Base-by-base conservation (phyloP, 495 filamentous ascomycete genomes). In the Cryomyces antarcticus region DNA sequence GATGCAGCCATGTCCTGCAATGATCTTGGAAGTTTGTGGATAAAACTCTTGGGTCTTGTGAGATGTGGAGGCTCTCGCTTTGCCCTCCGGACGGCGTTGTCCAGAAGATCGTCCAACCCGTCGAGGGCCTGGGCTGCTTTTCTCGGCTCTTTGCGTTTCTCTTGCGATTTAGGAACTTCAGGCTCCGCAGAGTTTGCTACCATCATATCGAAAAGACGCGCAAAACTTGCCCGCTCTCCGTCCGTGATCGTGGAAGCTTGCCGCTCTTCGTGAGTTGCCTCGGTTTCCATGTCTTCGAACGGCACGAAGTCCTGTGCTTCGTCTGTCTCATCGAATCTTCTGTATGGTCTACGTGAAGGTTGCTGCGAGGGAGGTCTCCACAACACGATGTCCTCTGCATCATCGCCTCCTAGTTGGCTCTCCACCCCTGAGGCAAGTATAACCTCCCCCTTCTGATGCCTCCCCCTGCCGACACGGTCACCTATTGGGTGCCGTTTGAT, bases 191-290 rank as follows among this genome's bases (percentile, higher is more conserved):
- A 24, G 2, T 2, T 24, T 24, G 17, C 17, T 24, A 24, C 17
- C 38, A 39, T 59, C 17, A 77, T 66, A 6, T 60, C 58, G 46
- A 78, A 75, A 45, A 80, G 75, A 41, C 62, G 61, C 37, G 70
- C 60, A 52, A 80, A 80, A 1, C 68, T 59, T 4, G 59, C 57
- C 30, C 61, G 55, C 49, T 80, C 76, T 0, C 57, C 39, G 0
- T 63, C 62, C 0, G 75, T 79, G 34, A 79, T 73, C 31, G 75
- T 80, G 46, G 57, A 30, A 7, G 7, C 10, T 1, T 17, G 38
- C 11, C 7, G 38, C 27, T 12, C 24, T 9, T 39, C 10, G 38
- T 3, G 33, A 12, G 33, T 35, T 35, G 33, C 33, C 9, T 9
- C 33, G 33, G 3, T 35, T 9, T 9, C 41, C 28, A 9, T 7